Evolutionary conservation across 345 rosid genomes (phyloP), one percentile per base, ranked within the genome.

Genomic region (Litchi chinensis): DNA sequence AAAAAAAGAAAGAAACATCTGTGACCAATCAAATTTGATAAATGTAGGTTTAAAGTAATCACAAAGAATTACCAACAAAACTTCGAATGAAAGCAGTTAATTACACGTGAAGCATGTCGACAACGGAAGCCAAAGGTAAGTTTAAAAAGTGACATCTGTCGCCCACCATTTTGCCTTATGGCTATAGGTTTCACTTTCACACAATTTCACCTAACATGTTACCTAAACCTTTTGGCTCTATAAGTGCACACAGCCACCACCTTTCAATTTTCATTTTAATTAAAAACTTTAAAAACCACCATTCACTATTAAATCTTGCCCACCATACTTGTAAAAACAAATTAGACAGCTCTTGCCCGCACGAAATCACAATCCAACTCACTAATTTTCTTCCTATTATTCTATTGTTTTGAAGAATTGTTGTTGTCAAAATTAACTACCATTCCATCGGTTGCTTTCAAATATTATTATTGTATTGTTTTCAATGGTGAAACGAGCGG

Each of bases 191-290:
- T 50, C 12, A 5, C 3, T 57, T 68, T 64, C 71, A 16, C 50
- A 41, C 41, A 16, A 71, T 2, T 84, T 60, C 80, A 86, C 88
- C 86, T 78, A 83, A 80, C 84, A 78, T 54, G 40, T 62, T 65
- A 80, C 84, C 84, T 75, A 78, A 82, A 80, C 62, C 57, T 48
- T 82, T 84, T 77, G 86, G 87, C 85, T 65, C 82, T 66, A 68
- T 16, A 50, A 79, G 43, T 68, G 73, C 76, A 12, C 57, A 56
- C 57, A 56, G 37, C 76, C 71, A 59, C 54, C 62, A 2, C 73
- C 16, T 50, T 13, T 50, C 46, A 59, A 43, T 73, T 57, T 74
- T 43, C 28, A 40, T 21, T 6, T 16, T 66, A 32, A 70, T 59
- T 2, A 3, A 70, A 77, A 69, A 46, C 63, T 60, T 65, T 65